phyloP scores from a whole-genome alignment of 331 rosid species.

The Quercus tomentella region DNA sequence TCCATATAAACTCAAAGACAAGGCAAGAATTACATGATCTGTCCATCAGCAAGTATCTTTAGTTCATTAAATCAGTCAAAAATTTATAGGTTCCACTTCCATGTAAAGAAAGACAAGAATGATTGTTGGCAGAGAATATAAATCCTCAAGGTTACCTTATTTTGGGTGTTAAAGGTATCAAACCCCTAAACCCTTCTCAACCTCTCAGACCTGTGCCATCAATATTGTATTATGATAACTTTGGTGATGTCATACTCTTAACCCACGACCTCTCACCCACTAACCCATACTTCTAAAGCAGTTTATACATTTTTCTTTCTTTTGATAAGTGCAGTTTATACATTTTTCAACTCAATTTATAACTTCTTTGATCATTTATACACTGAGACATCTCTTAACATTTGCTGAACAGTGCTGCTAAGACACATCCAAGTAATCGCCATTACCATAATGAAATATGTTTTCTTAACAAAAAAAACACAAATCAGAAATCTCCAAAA shows the following conservation, averaged over 20 bases:
- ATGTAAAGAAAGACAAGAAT: background rate
- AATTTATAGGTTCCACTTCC: background rate
- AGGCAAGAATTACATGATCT: background rate
- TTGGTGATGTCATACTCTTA: no score
- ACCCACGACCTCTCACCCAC: no score
- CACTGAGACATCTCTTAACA: background rate
- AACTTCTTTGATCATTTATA: background rate
- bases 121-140: background rate
- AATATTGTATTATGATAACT: no score
- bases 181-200: no score
- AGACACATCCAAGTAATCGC: background rate
- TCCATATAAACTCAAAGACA: background rate
- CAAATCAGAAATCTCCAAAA: background rate
- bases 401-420: background rate
- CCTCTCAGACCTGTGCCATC: no score
- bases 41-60: background rate
- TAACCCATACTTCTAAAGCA: background rate
- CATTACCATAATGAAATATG: background rate
- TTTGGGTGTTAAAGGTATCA: no score
- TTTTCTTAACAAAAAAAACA: background rate
- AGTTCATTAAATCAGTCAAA: background rate
- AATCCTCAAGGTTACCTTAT: background rate
- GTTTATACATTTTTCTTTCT: background rate
- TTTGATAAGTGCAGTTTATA: background rate
- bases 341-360: background rate